Conservation (phyloP, 75 land plant species). For the Azolla pinnata region DNA sequence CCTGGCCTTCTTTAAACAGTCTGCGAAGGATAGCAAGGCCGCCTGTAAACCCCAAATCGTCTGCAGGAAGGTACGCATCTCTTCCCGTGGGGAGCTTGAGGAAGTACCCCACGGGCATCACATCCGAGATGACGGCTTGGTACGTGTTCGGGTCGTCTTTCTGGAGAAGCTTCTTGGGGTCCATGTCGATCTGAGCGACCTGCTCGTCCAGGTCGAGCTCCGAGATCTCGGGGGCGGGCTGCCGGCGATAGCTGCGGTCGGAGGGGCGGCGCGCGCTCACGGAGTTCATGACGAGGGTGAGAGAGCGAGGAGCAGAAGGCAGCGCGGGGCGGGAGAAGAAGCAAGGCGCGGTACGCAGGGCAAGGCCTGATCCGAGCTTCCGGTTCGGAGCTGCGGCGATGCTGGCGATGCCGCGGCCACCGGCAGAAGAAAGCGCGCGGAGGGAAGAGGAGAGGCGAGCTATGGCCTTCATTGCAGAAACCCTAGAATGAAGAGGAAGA, state of each 20-base stretch:
- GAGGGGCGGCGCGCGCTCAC: background rate
- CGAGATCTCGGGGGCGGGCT: background rate
- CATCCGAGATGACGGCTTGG: slow-evolving; percentile 1
- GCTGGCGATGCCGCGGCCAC: too few species aligned
- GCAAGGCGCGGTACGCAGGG: background rate
- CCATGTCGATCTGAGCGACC: background rate
- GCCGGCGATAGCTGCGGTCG: background rate
- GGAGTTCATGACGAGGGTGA: background rate
- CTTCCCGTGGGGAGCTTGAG: background rate
- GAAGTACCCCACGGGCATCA: background rate
- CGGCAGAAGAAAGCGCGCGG: background rate
- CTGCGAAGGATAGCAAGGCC: background rate
- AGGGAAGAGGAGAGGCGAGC: background rate
- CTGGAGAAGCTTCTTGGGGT: too few species aligned
- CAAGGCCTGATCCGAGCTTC: background rate
- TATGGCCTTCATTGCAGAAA: background rate
- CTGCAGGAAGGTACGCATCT: background rate
- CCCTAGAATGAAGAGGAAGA: too few species aligned
- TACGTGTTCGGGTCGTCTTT: too few species aligned
- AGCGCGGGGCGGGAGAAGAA: background rate
- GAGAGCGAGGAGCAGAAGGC: background rate
- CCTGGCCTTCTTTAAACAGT: background rate
- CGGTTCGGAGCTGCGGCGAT: too few species aligned
- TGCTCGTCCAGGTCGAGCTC: background rate
- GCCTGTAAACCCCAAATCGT: slow-evolving; percentile 1